Percentiles rank a stretch among this genome's conserved stretches.
Conservation (phyloP, 2,329 filamentous ascomycete species). For the Cytospora paraplurivora region DNA sequence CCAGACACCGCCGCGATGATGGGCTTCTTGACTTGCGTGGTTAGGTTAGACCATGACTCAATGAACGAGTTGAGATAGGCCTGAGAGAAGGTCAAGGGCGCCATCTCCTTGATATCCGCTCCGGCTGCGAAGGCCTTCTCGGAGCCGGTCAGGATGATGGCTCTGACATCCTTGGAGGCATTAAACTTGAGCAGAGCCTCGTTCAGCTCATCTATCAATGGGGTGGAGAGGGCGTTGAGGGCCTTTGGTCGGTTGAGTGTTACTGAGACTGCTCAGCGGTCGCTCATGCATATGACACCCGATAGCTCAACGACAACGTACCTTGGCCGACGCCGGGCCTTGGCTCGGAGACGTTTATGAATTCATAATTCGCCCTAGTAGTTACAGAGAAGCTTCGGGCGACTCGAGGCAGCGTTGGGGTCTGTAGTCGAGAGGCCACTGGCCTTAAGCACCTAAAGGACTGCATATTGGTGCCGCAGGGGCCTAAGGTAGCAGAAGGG, state of each 20-base stretch:
- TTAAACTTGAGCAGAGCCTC: conserved; percentile 73
- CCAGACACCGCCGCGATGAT: conserved; percentile 93
- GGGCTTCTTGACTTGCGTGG: conserved; percentile 85
- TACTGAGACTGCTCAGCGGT: conserved; percentile 54
- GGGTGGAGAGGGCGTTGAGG: conserved; percentile 89
- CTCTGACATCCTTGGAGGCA: conserved; percentile 66
- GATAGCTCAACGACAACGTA: conserved; percentile 49
- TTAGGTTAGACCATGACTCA: conserved; percentile 87
- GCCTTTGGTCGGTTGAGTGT: conserved; percentile 93
- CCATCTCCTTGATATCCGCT: conserved; percentile 99
- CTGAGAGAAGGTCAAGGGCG: conserved; percentile 81
- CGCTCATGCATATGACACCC: conserved; percentile 2
- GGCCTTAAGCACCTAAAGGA: conserved; percentile 62
- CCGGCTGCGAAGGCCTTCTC: conserved; percentile 91
- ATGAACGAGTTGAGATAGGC: conserved; percentile 94
- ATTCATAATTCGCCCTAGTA: conserved; percentile 64
- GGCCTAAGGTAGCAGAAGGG: background rate
- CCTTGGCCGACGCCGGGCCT: conserved; percentile 89
- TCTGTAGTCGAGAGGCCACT: conserved; percentile 60
- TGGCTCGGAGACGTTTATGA: conserved; percentile 78
- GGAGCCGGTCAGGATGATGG: conserved; percentile 85
- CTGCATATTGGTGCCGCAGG: conserved; percentile 45
- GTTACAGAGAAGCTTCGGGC: conserved; percentile 55
- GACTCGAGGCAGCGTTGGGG: conserved; percentile 58
- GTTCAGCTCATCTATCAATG: conserved; percentile 89